Evolutionary conservation across 176 grass and related monocot genomes (phyloP).

Genomic region (Rhynchospora breviuscula): DNA sequence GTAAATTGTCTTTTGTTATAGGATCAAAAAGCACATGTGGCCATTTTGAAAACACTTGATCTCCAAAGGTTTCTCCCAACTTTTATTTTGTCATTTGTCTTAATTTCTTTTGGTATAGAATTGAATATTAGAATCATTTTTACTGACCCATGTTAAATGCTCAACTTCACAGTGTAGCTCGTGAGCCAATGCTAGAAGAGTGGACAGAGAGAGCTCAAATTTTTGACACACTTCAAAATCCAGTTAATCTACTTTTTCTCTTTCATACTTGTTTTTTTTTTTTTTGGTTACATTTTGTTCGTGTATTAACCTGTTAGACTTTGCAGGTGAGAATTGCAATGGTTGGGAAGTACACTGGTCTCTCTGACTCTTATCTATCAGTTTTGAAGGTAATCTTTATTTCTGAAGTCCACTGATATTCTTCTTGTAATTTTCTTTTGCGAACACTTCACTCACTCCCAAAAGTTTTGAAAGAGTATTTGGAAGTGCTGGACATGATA

Average conservation of each 20-base stretch:
- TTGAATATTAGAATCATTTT: neutral
- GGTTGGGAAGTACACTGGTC: conserved; percentile 73
- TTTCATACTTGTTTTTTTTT: neutral
- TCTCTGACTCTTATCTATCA: conserved; percentile 70
- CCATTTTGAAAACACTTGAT: conserved; percentile 70
- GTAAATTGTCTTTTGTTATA: conserved; percentile 5
- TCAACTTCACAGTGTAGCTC: conserved; percentile 33
- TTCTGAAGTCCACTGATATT: neutral
- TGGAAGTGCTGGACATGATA: neutral
- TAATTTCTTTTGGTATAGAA: conserved; percentile 7
- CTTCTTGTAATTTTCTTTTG: neutral
- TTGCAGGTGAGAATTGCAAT: conserved; percentile 83
- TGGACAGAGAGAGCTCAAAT: conserved; percentile 70
- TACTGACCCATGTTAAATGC: conserved; percentile 22
- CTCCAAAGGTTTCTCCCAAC: conserved; percentile 50
- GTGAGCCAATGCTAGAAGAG: conserved; percentile 48
- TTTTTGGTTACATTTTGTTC: neutral
- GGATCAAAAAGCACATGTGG: conserved; percentile 88
- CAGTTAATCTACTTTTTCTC: conserved; percentile 30
- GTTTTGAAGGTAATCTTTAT: conserved; percentile 58
- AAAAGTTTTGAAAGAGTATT: neutral
- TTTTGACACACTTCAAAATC: conserved; percentile 57
- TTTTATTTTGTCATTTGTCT: neutral
- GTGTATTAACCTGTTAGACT: conserved; percentile 17
- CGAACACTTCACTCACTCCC: neutral